Percentiles rank a stretch among this genome's conserved stretches.
These are phyloP conservation scores for Aureobasidium leucospermi DNA, from an alignment of 2,329 filamentous ascomycete genomes.

Conservation along the genomic window DNA sequence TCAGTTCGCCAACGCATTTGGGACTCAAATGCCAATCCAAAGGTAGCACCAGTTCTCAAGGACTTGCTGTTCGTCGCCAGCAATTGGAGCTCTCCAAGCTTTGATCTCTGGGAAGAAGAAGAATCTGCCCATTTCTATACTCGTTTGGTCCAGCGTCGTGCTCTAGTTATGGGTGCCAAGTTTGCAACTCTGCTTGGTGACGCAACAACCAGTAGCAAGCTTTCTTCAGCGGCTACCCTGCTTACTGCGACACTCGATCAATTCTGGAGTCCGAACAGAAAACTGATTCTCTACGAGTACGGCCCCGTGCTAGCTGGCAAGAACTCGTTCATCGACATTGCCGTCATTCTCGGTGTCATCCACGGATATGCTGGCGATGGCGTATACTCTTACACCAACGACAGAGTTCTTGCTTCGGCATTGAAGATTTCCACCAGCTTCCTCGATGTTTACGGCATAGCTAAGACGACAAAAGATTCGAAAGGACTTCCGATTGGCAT, in stretches of 20 bases:
- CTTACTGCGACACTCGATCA: conserved; percentile 22
- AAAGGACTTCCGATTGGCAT: conserved; percentile 24
- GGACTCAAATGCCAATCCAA: conserved; percentile 22
- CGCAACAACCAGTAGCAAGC: conserved; percentile 20
- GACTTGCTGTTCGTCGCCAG: conserved; percentile 27
- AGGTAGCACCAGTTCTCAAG: conserved; percentile 22
- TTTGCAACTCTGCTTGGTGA: conserved; percentile 27
- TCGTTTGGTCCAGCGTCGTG: conserved; percentile 25
- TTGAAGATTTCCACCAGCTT: conserved; percentile 26
- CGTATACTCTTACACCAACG: conserved; percentile 28
- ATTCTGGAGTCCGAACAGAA: conserved; percentile 26
- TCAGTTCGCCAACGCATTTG: conserved; percentile 24
- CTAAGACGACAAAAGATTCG: conserved; percentile 22
- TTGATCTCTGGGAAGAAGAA: conserved; percentile 29
- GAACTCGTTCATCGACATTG: conserved; percentile 27
- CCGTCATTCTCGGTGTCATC: conserved; percentile 26
- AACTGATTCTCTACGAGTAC: conserved; percentile 27
- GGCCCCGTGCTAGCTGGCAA: conserved; percentile 26
- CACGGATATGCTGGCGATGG: conserved; percentile 27
- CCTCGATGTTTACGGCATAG: conserved; percentile 23
- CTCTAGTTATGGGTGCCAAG: conserved; percentile 22
- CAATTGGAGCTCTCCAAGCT: conserved; percentile 24
- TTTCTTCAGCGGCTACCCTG: conserved; percentile 21
- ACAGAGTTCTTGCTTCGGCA: conserved; percentile 25
- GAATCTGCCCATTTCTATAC: conserved; percentile 27